These are phyloP conservation scores for Chrysochromulina parva DNA, from an alignment of 78 protist species.

Conservation along the genomic window DNA sequence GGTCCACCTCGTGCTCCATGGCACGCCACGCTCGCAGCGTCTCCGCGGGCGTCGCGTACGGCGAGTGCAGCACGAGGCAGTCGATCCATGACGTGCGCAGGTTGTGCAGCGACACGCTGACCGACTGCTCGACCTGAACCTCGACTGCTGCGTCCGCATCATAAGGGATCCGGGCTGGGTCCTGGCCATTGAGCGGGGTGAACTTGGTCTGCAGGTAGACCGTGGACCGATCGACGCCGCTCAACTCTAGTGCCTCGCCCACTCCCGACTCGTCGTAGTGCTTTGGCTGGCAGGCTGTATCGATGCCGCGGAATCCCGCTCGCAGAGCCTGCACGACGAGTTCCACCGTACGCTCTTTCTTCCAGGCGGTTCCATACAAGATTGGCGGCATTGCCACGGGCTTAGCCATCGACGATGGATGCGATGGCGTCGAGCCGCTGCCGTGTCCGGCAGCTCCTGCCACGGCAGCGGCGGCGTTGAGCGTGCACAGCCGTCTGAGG, in stretches of 20 bases:
- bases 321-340: conserved; percentile 9
- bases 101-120: conserved; percentile 1
- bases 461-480: too few relatives aligned
- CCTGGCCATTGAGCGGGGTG: conserved; percentile 12
- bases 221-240: not conserved
- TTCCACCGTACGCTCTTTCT: conserved; percentile 13
- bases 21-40: conserved; percentile 22
- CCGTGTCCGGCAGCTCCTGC: too few relatives aligned
- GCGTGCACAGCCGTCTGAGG: too few relatives aligned
- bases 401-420: too few relatives aligned
- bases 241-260: not conserved
- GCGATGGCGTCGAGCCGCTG: too few relatives aligned
- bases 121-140: conserved; percentile 22
- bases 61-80: conserved; percentile 36
- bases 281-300: conserved; percentile 51
- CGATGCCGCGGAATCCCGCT: conserved; percentile 38
- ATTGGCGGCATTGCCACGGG: conserved; percentile 9
- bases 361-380: conserved; percentile 61
- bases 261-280: conserved; percentile 41
- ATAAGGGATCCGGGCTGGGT: conserved; percentile 12
- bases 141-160: not conserved
- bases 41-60: not conserved
- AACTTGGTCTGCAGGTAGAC: conserved; percentile 41
- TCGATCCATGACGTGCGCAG: conserved; percentile 9
- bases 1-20: not conserved